phyloP scores from a whole-genome alignment of 2,329 filamentous ascomycete genomes.

The Claviceps spartinae region DNA sequence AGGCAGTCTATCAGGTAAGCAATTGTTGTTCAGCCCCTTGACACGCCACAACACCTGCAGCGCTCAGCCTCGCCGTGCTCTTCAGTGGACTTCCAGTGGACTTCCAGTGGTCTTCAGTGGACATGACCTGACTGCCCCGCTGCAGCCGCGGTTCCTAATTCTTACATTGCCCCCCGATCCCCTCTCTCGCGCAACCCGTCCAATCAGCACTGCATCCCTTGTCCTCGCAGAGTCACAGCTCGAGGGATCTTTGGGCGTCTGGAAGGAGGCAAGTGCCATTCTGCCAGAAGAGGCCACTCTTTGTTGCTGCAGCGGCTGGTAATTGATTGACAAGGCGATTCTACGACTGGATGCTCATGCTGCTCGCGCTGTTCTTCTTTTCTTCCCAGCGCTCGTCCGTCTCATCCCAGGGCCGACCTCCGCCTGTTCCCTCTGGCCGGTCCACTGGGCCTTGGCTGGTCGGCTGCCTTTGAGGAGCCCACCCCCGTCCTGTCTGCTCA shows the following conservation, averaged over 20 bases:
- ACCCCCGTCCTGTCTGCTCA: constrained; percentile 9
- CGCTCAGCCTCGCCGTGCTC: not conserved
- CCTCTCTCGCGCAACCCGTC: not conserved
- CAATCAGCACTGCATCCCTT: constrained; percentile 4
- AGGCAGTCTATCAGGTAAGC: not conserved
- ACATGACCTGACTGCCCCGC: not conserved
- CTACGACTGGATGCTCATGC: not conserved
- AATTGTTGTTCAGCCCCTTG: not conserved
- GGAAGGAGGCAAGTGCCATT: not conserved
- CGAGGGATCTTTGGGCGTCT: not conserved
- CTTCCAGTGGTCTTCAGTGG: not conserved
- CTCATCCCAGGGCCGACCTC: not conserved
- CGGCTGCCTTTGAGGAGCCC: not conserved
- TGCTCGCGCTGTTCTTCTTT: not conserved
- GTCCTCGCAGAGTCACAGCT: not conserved
- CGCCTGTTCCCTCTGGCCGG: not conserved
- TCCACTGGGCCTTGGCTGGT: not conserved
- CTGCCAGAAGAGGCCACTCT: not conserved
- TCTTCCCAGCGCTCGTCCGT: not conserved
- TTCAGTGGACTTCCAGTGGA: too few relatives aligned
- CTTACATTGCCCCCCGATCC: not conserved
- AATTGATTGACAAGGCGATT: not conserved
- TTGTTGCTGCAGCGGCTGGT: not conserved
- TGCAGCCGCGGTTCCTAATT: not conserved
- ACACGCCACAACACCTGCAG: too few relatives aligned